Conservation (phyloP, 2,329 filamentous ascomycete genomes). For the Aspergillus tubingensis region DNA sequence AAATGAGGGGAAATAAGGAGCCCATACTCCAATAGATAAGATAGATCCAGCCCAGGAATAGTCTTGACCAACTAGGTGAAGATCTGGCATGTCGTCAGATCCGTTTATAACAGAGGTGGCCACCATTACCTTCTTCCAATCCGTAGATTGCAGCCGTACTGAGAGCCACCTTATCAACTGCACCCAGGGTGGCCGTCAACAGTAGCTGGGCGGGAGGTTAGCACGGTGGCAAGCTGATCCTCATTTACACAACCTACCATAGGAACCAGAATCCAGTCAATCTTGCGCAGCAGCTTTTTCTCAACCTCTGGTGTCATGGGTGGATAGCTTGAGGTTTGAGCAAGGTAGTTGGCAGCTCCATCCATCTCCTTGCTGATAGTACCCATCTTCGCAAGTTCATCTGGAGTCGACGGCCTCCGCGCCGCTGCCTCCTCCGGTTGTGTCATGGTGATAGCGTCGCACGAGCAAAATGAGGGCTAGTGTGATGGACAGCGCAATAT, state of each 20-base stretch:
- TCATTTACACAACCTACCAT: conserved; percentile 46
- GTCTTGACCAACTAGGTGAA: conserved; percentile 51
- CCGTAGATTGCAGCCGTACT: conserved; percentile 56
- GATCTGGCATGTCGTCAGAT: conserved; percentile 35
- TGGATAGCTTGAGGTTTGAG: conserved; percentile 19
- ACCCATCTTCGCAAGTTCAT: not conserved
- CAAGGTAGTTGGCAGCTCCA: conserved; percentile 30
- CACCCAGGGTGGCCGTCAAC: conserved; percentile 31
- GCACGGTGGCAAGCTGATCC: not conserved
- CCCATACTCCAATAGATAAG: conserved; percentile 26
- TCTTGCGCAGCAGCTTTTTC: conserved; percentile 50
- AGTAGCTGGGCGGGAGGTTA: conserved; percentile 21
- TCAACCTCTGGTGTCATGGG: conserved; percentile 28
- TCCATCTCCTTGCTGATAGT: conserved; percentile 19
- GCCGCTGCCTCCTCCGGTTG: not conserved
- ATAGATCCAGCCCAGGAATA: conserved; percentile 52
- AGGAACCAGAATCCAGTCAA: conserved; percentile 59
- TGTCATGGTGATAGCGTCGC: not conserved
- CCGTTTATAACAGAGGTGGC: not conserved
- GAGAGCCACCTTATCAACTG: conserved; percentile 33
- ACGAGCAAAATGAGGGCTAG: no score
- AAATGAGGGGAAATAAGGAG: no score
- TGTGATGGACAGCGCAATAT: no score
- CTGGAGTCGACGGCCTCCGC: no score
- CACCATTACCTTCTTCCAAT: conserved; percentile 28